Conservation (phyloP, 192 early-diverging fungal genomes). For the Coemansia sp. region DNA sequence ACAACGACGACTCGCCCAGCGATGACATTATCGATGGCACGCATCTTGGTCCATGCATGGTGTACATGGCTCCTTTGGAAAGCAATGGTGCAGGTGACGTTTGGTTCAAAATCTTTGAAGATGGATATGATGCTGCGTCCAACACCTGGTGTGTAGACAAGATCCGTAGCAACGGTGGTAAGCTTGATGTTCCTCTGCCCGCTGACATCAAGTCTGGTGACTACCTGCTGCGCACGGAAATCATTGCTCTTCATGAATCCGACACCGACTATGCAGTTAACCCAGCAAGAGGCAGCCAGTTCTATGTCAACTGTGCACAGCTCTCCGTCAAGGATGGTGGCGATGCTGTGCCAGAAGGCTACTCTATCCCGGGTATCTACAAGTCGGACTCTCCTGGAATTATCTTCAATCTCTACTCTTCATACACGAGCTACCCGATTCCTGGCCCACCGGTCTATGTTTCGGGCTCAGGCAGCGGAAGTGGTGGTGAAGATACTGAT, state of each 20-base stretch:
- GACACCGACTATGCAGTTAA: slow-evolving; percentile 16
- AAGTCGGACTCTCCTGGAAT: slow-evolving; percentile 20
- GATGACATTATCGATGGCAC: slow-evolving; percentile 23
- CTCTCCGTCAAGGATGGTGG: slow-evolving; percentile 20
- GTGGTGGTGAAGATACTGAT: background rate
- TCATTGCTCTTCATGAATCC: slow-evolving; percentile 28
- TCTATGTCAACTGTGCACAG: slow-evolving; percentile 34
- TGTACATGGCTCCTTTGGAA: slow-evolving; percentile 35
- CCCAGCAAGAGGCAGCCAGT: slow-evolving; percentile 15
- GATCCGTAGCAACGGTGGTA: slow-evolving; percentile 22
- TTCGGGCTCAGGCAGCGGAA: slow-evolving; percentile 8
- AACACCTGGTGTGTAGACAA: slow-evolving; percentile 29
- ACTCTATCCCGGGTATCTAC: slow-evolving; percentile 23
- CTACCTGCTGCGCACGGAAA: slow-evolving; percentile 38
- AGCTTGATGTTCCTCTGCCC: slow-evolving; percentile 24
- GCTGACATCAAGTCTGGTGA: slow-evolving; percentile 26
- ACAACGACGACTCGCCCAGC: slow-evolving; percentile 17
- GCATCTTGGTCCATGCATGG: slow-evolving; percentile 27
- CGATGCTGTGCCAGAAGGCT: slow-evolving; percentile 13
- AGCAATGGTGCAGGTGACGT: slow-evolving; percentile 28
- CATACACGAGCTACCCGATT: slow-evolving; percentile 18
- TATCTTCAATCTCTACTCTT: slow-evolving; percentile 19
- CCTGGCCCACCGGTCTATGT: slow-evolving; percentile 30
- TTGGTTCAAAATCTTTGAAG: slow-evolving; percentile 40
- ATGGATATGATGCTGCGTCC: slow-evolving; percentile 19